phyloP scores from a whole-genome alignment of 1,284 basidiomycete genomes.

The Stereum hirsutum region DNA sequence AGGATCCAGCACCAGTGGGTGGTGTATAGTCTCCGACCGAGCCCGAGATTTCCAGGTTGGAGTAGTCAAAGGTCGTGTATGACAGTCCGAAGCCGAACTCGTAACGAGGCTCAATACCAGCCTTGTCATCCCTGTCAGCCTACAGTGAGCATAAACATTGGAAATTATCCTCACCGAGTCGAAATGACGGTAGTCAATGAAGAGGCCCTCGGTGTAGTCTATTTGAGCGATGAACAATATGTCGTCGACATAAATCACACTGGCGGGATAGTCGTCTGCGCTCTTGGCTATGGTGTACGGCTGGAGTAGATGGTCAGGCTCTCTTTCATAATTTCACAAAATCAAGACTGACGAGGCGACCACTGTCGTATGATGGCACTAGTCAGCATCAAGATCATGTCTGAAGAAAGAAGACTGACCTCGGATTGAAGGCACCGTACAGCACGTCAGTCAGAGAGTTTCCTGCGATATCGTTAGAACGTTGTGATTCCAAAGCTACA shows the following conservation, averaged over 20 bases:
- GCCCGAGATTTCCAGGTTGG: conserved; percentile 31
- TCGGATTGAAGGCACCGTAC: conserved; percentile 58
- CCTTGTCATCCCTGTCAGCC: conserved; percentile 5
- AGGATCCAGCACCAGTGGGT: conserved; percentile 33
- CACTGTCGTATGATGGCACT: conserved; percentile 21
- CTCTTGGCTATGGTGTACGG: conserved; percentile 57
- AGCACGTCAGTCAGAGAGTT: conserved; percentile 55
- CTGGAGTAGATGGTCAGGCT: no score
- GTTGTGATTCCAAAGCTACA: background rate
- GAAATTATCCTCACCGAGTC: conserved; percentile 28
- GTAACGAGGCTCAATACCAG: conserved; percentile 49
- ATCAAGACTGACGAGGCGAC: no score
- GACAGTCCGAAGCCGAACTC: conserved; percentile 51
- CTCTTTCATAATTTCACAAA: no score
- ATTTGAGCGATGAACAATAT: conserved; percentile 24
- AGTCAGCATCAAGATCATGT: conserved; percentile 4
- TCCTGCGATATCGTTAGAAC: conserved; percentile 23
- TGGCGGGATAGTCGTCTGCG: conserved; percentile 45
- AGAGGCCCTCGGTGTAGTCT: conserved; percentile 41
- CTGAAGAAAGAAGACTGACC: conserved; percentile 30
- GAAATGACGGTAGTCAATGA: conserved; percentile 62
- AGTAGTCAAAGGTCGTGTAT: conserved; percentile 54
- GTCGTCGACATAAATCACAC: conserved; percentile 27
- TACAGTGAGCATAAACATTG: conserved; percentile 15
- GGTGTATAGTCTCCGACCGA: conserved; percentile 26